Evolutionary conservation across 1,284 basidiomycete genomes (phyloP), one percentile per base, ranked within the genome.

Genomic region (Malassezia japonica): DNA sequence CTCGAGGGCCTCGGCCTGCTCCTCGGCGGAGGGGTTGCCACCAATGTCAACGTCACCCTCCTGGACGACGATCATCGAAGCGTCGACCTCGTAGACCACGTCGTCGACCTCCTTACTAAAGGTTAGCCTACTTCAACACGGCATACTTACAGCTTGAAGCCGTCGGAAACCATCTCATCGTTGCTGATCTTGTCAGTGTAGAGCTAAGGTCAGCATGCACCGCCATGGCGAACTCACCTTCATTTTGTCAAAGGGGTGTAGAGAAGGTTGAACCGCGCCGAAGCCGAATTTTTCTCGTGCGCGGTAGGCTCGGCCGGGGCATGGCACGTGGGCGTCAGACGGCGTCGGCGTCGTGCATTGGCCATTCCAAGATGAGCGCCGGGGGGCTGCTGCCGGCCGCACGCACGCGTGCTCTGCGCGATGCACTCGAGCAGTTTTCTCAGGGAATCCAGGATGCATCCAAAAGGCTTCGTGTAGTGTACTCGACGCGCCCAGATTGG

Each of bases 11-110:
- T 98, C 94, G 3, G 82, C 83, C 43, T 77, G 76, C 55, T 95
- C 94, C 78, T 98, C 94, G 32, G 84, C 79, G 47, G 92, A 75
- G 21, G 71, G 70, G 65, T 72, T 73, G 47, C 52, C 72, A 83
- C 92, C 92, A 70, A 95, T 98, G 75, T 99, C 83, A 60, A 98
- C 77, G 64, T 91, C 84, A 50, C 87, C 89, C 18, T 80, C 77
- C 75, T 87, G 87, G 65, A 94, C 72, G 50, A 77, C 78, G 69
- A 94, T 82, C 76, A 81, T 74, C 55, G 77, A 57, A 74, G 87
- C 91, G 74, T 98, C 82, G 47, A 95, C 87, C 78, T 98, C 92
- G 75, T 79, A 91, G 59, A 85, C 87, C 65, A 90, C 80, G 72
- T 83, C 83, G 62, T 90, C 87, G 65, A 94, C 74, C 50, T 75